Base-by-base conservation (phyloP, 1,284 basidiomycete genomes). In the Trichosporon ovoides region DNA sequence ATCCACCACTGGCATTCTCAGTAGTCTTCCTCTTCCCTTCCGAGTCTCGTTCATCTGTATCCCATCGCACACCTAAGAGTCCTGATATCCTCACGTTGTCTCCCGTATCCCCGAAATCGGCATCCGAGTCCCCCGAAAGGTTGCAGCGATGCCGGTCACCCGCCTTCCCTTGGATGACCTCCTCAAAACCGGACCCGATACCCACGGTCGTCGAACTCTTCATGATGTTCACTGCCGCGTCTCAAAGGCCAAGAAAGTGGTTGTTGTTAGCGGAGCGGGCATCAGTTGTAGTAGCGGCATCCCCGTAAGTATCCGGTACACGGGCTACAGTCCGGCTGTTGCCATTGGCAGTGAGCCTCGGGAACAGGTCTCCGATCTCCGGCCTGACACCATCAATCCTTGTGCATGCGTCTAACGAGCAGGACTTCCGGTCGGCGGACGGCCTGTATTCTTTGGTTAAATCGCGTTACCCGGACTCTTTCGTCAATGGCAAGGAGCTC, bases 271-370 rank as follows among this genome's bases (percentile, higher is more conserved):
- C 40, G 92, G 92, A n/a, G 92, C 92, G 7, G 92, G 92, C 43
- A 93, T 95, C 59, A 93, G 90, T 33, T 95, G 91, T 73, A 90
- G 88, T 20, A 89, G 87, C 72, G 92, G 92, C 49, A 93, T 96
- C 68, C 92, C 92, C 7, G 91, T 94, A 69, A 68, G 87, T 79
- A 7, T 2, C 7, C 11, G 13, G 18, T 9, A 31, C 43, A 31
- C 24, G 14, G 5, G 4, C 9, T n/a, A 14, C n/a, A 19, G 43
- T 22, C 24, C 22, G 14, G n/a, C n/a, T 22, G 14, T 28, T 48
- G 43, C 28, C 43, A 48, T 48, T n/a, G n/a, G n/a, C n/a, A n/a
- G n/a, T n/a, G n/a, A n/a, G n/a, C n/a, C n/a, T n/a, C n/a, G n/a
- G n/a, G n/a, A n/a, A n/a, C n/a, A n/a, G 11, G n/a, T n/a, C 9